phyloP scores from a whole-genome alignment of 2,329 filamentous ascomycete genomes.

The Dactylellina sp. region DNA sequence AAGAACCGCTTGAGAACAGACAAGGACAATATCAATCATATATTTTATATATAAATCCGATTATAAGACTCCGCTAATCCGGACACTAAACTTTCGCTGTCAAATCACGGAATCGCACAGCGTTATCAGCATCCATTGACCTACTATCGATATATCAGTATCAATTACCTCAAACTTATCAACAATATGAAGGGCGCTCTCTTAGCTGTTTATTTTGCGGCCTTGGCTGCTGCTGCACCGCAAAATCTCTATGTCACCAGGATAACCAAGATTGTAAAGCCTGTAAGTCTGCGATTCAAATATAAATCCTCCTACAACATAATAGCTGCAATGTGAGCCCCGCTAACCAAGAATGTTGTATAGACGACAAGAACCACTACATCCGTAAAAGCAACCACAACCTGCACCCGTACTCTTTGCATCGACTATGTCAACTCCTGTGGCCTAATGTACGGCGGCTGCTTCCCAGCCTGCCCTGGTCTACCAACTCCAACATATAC shows the following conservation, averaged over 20 bases:
- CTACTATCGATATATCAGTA: slow-evolving; percentile 4
- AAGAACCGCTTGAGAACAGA: slow-evolving; percentile 9
- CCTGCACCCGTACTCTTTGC: slow-evolving; percentile 38
- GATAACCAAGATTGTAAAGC: neutral
- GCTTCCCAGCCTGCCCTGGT: slow-evolving; percentile 36
- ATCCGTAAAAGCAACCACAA: slow-evolving; percentile 3
- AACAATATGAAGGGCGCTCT: slow-evolving; percentile 40
- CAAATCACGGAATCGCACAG: neutral
- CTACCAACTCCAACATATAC: slow-evolving; percentile 31
- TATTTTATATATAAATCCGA: slow-evolving; percentile 27
- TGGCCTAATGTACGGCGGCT: slow-evolving; percentile 39
- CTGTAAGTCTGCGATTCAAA: slow-evolving; percentile 26
- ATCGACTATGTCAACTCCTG: slow-evolving; percentile 55
- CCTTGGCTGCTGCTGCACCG: slow-evolving; percentile 32
- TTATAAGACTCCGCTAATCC: neutral
- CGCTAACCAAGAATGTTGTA: slow-evolving; percentile 3
- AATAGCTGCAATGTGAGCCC: neutral
- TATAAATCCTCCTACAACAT: too few relatives aligned
- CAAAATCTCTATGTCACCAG: slow-evolving; percentile 15
- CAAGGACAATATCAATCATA: slow-evolving; percentile 11
- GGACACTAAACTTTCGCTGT: slow-evolving; percentile 13
- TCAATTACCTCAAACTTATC: neutral
- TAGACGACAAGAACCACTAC: slow-evolving; percentile 23
- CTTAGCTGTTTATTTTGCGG: slow-evolving; percentile 34
- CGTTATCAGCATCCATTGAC: neutral